A percentile compares a stretch with the other conserved stretches of the same genome.
These are phyloP conservation scores for Trichoderma koningii DNA, from an alignment of 2,329 filamentous ascomycete genomes.

Conservation along the genomic window DNA sequence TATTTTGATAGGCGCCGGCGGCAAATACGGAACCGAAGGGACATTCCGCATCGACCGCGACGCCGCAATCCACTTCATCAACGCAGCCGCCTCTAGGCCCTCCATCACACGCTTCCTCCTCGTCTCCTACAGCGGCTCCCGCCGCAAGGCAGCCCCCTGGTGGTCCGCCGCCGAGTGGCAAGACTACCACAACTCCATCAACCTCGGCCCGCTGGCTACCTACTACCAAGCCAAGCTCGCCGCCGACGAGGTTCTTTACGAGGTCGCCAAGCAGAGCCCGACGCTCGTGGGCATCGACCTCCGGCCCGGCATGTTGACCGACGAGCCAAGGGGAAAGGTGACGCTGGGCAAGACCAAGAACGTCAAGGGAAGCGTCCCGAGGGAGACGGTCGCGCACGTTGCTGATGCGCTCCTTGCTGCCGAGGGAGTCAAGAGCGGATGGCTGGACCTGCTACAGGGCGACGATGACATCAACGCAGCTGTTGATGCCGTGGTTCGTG, in stretches of 20 bases:
- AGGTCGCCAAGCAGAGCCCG: conserved; percentile 45
- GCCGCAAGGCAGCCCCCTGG: conserved; percentile 56
- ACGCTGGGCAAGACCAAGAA: conserved; percentile 50
- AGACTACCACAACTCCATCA: conserved; percentile 46
- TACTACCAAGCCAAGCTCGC: conserved; percentile 64
- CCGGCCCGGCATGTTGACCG: conserved; percentile 54
- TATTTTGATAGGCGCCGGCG: too few species aligned
- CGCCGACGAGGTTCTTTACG: conserved; percentile 60
- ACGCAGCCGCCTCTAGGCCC: conserved; percentile 57
- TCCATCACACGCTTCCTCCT: conserved; percentile 64
- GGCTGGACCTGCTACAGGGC: conserved; percentile 59
- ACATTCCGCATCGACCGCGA: conserved; percentile 64
- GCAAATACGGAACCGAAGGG: conserved; percentile 57
- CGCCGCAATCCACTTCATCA: conserved; percentile 64
- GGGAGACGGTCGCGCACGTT: conserved; percentile 62
- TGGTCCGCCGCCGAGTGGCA: conserved; percentile 56
- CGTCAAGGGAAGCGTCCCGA: conserved; percentile 48
- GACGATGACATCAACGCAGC: conserved; percentile 51
- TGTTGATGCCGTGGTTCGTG: conserved; percentile 51
- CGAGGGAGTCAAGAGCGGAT: conserved; percentile 50
- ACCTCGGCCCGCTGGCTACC: conserved; percentile 46
- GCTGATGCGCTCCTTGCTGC: conserved; percentile 57
- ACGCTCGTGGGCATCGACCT: conserved; percentile 55
- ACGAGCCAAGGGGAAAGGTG: conserved; percentile 52
- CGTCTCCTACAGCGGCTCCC: conserved; percentile 61